Evolutionary conservation across 495 filamentous ascomycete species (phyloP).

Genomic region (Annulohypoxylon stygium): DNA sequence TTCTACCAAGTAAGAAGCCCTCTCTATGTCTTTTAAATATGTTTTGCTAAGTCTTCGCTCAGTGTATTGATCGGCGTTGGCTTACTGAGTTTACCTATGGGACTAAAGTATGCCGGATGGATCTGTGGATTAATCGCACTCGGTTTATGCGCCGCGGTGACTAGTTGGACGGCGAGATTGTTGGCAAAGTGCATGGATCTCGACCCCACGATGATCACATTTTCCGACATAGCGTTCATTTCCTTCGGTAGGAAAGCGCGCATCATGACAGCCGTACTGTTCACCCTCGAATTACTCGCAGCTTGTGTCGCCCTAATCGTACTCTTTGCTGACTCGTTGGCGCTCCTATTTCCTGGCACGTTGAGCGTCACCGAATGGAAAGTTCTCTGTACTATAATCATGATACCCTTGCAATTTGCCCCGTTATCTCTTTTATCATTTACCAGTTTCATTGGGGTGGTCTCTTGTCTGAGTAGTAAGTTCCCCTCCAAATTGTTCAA

Average conservation of each 20-base stretch:
- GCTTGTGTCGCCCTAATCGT: constrained; percentile 93
- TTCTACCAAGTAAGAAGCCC: constrained; percentile 76
- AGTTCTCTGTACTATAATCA: constrained; percentile 81
- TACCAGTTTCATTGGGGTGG: constrained; percentile 89
- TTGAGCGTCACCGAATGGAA: constrained; percentile 85
- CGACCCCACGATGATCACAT: constrained; percentile 80
- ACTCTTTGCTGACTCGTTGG: constrained; percentile 91
- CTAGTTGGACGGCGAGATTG: constrained; percentile 87
- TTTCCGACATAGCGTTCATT: constrained; percentile 92
- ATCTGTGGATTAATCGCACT: constrained; percentile 83
- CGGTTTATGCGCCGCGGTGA: constrained; percentile 77
- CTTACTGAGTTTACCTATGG: constrained; percentile 88
- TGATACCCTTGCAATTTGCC: constrained; percentile 87
- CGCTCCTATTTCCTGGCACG: constrained; percentile 78
- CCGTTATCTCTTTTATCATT: constrained; percentile 88
- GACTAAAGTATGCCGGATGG: constrained; percentile 92
- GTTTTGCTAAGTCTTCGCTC: constrained; percentile 35
- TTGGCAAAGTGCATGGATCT: constrained; percentile 91
- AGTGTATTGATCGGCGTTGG: constrained; percentile 91
- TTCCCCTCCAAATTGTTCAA: constrained; percentile 30
- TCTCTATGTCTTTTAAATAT: not conserved
- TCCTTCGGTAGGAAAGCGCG: constrained; percentile 89
- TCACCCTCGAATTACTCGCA: constrained; percentile 88
- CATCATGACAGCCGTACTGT: constrained; percentile 83
- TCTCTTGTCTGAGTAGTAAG: constrained; percentile 88